Evolutionary conservation across 495 filamentous ascomycete genomes (phyloP), one percentile per base, ranked within the genome.

Genomic region (Lasiosphaeriaceae sp.): DNA sequence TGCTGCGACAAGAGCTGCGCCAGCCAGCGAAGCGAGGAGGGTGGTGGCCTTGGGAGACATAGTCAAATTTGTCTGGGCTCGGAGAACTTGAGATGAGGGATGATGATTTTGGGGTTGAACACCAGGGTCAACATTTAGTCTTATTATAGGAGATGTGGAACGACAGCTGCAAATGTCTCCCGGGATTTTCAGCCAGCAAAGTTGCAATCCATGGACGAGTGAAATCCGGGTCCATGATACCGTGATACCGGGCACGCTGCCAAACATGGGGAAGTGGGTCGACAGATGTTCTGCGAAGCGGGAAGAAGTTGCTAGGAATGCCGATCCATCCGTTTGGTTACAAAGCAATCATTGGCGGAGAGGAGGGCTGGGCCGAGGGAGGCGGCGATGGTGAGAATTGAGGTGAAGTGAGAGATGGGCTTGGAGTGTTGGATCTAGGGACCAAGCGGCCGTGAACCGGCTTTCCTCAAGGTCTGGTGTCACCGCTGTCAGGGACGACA

Each of bases 1-100:
- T 55, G 80, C 83, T 51, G 77, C 75, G 47, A 85, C 83, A 50
- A 79, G 61, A 41, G 80, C 68, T 50, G 77, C 74, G 59, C 77
- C 75, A 49, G 76, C 75, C 58, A 86, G 70, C 58, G 77, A 64
- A 41, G 78, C 66, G 62, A 71, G 51, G 46, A 74, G 64, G 17
- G 65, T 62, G 37, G 66, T 65, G 51, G 57, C 46, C 54, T 65
- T 70, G 54, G 51, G 58, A 59, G 57, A 41, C 37, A 41, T 41
- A 16, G 4, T 41, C 37, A 12, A 41, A 12, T 41, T 16, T 12
- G 37, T 11, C 19, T 1, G 11, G 35, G 35, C 35, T 20, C 14
- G 11, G 12, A 19, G 21, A 20, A 45, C 23, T 46, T 11, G 50
- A 49, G 29, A 43, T n/a, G 52, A 41, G 37, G 19, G 47, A 17